Evolutionary conservation across 2,329 filamentous ascomycete species (phyloP), one percentile per base, ranked within the genome.

Genomic region (Hawksworthiomyces lignivorus): DNA sequence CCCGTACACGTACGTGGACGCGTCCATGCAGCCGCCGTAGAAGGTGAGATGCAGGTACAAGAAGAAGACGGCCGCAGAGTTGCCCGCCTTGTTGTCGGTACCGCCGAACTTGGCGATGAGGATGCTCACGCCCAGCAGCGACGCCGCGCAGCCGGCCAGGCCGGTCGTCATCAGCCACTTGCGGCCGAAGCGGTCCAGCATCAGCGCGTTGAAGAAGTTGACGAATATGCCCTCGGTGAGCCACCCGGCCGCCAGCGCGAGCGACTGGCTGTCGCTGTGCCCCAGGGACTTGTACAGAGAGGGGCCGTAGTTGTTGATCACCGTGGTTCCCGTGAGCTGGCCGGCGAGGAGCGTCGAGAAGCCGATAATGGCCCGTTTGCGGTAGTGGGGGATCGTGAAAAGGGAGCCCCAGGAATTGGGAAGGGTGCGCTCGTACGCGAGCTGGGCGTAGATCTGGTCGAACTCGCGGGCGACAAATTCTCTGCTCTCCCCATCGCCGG

Each of bases 1-100:
- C 4, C 75, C 61, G 54, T 71, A 76, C 10, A 47, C 30, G 21
- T 45, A 45, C 7, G 30, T 33, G 5, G 43, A 37, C 6, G 32
- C 36, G 9, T 39, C 36, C 2, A 39, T 19, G 36, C 32, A 18
- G 32, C 39, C 34, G 32, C 29, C 22, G 12, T 32, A 26, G 34
- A 29, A 28, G 26, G 35, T 19, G 36, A 39, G 34, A 30, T 40
- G 37, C 15, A 22, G 26, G 15, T 33, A 40, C 8, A 33, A n/a
- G 17, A 40, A 40, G 10, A 40, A 20, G 21, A 40, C 36, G 28
- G 28, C 22, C 28, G 36, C 36, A 8, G 32, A 28, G 36, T 28
- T 4, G 36, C 19, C n/a, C 20, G 15, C 11, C 36, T 27, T 6
- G 36, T n/a, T 22, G 0, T 20, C 36, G 5, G 36, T 32, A 6